Percentiles rank a stretch among this genome's conserved stretches.
These are phyloP conservation scores for Paraurostyla sp. DNA, from an alignment of 73 alveolate species.

Conservation along the genomic window DNA sequence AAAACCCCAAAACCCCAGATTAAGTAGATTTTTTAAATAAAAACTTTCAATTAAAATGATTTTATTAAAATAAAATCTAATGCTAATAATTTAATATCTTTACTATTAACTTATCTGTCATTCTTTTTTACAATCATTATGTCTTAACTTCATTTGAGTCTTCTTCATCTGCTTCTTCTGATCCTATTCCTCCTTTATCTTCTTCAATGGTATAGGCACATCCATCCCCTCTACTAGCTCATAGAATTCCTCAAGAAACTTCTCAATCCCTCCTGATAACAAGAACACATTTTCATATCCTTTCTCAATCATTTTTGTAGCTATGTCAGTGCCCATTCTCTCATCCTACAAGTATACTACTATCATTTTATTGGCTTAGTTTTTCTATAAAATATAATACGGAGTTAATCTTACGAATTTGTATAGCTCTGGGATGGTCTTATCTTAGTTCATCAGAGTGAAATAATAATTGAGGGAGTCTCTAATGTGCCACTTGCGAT, in stretches of 20 bases:
- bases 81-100: too few relatives aligned
- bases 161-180: neutral
- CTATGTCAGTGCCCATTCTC: constrained; percentile 86
- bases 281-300: constrained; percentile 90
- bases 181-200: constrained; percentile 30
- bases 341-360: constrained; percentile 88
- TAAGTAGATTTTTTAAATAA: too few relatives aligned
- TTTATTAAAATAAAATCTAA: too few relatives aligned
- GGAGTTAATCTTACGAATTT: constrained; percentile 72
- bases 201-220: constrained; percentile 48
- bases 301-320: constrained; percentile 82
- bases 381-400: neutral
- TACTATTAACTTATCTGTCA: too few relatives aligned
- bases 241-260: constrained; percentile 76
- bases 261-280: constrained; percentile 90
- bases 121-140: constrained; percentile 42
- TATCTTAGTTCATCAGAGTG: constrained; percentile 83
- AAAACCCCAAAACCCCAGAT: too few relatives aligned
- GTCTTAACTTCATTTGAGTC: constrained; percentile 23
- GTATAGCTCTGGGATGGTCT: constrained; percentile 81
- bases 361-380: constrained; percentile 85
- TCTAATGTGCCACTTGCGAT: constrained; percentile 82
- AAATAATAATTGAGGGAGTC: constrained; percentile 85
- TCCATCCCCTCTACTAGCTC: constrained; percentile 77
- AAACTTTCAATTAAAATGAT: too few relatives aligned